Conservation (phyloP, 305 asterid genomes). For the Fraxinus ornus region DNA sequence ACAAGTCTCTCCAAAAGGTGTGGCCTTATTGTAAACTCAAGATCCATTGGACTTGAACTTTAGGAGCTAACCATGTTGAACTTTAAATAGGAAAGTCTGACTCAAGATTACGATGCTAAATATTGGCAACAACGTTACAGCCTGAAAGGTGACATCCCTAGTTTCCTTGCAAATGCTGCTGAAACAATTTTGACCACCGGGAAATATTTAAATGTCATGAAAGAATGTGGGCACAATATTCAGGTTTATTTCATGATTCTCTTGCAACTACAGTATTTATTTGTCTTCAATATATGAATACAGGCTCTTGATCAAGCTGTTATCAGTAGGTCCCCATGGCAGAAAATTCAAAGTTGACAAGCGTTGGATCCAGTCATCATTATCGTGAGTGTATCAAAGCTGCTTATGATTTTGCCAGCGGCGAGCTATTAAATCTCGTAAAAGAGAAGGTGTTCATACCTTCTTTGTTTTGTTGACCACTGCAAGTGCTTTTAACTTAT, state of each 20-base stretch:
- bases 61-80: slow-evolving; percentile 33
- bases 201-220: slow-evolving; percentile 95
- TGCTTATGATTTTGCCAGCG: slow-evolving; percentile 98
- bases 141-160: slow-evolving; percentile 92
- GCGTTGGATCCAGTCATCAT: slow-evolving; percentile 87
- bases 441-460: slow-evolving; percentile 76
- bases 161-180: slow-evolving; percentile 94
- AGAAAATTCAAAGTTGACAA: slow-evolving; percentile 75
- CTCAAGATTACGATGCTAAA: slow-evolving; percentile 90
- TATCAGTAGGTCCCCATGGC: slow-evolving; percentile 76
- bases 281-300: slow-evolving; percentile 26
- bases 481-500: slow-evolving; percentile 21
- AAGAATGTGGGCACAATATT: slow-evolving; percentile 92
- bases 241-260: slow-evolving; percentile 53
- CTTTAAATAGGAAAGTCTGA: slow-evolving; percentile 83
- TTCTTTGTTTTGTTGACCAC: slow-evolving; percentile 12
- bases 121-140: slow-evolving; percentile 98
- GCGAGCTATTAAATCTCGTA: slow-evolving; percentile 85
- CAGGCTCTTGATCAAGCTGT: slow-evolving; percentile 38
- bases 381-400: slow-evolving; percentile 90
- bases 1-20: slow-evolving; percentile 93
- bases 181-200: slow-evolving; percentile 94
- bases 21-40: slow-evolving; percentile 20
- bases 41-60: slow-evolving; percentile 20
- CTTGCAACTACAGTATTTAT: slow-evolving; percentile 20